Conservation (phyloP, 768 basidiomycete species). For the Basidioascus undulatus region DNA sequence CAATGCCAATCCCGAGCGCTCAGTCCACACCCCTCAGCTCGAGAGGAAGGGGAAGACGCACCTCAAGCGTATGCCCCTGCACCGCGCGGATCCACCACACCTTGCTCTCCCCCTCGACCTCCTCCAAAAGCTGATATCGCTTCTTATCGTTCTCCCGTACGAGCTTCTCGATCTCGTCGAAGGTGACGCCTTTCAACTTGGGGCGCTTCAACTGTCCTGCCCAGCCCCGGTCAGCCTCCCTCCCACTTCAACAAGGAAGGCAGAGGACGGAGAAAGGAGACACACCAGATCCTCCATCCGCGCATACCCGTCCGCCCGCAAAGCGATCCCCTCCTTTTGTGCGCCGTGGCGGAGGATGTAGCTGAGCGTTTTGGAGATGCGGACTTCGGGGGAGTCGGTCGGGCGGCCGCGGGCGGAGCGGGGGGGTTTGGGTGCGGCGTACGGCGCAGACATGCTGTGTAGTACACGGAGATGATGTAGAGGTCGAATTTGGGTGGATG, state of each 20-base stretch:
- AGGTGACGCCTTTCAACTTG: constrained; percentile 36
- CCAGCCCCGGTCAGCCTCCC: neutral
- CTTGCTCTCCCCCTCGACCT: constrained; percentile 4
- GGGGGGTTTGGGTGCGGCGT: too few relatives aligned
- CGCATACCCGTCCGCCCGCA: constrained; percentile 69
- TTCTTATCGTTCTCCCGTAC: constrained; percentile 19
- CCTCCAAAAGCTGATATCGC: constrained; percentile 15
- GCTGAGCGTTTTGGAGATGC: constrained; percentile 62
- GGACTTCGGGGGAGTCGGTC: constrained; percentile 38
- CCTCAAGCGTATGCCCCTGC: constrained; percentile 71
- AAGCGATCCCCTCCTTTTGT: constrained; percentile 39
- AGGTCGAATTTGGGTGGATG: too few relatives aligned
- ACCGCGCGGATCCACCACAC: constrained; percentile 58
- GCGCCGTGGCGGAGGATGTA: constrained; percentile 86
- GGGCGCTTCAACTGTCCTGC: constrained; percentile 36
- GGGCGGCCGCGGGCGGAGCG: constrained; percentile 13
- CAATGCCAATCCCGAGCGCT: neutral
- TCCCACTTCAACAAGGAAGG: neutral
- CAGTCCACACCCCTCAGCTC: neutral
- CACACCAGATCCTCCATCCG: constrained; percentile 59
- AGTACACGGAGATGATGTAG: too few relatives aligned
- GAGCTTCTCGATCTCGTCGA: constrained; percentile 21
- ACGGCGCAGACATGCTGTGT: too few relatives aligned
- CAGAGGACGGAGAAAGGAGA: constrained; percentile 4
- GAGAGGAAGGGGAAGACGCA: constrained; percentile 13